Base-by-base conservation (phyloP, 768 basidiomycete species). In the Coprinopsis strossmayeri region DNA sequence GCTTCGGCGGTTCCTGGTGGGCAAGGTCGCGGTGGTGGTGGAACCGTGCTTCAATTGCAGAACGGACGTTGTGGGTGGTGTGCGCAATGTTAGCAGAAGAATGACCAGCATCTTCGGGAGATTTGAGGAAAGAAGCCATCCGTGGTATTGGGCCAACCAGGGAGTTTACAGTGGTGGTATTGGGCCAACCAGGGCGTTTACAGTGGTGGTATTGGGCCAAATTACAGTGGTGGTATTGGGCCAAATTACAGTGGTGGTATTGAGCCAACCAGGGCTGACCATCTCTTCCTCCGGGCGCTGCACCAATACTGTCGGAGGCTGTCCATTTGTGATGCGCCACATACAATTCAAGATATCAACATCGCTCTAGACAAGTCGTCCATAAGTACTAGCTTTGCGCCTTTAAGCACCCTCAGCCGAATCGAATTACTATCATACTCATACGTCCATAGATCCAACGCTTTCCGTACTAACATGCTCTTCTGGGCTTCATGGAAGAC, bases 171-270 rank as follows among this genome's bases (percentile, higher is more conserved):
- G 37, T 35, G 41, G 38, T n/a, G n/a, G n/a, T n/a, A n/a, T n/a
- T n/a, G n/a, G 35, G 50, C 50, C 50, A 30, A 46, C 50, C 50
- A 51, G 50, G 50, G 50, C 43, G 34, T 51, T 34, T 34, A n/a
- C n/a, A n/a, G n/a, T n/a, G n/a, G n/a, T n/a, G n/a, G n/a, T n/a
- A n/a, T n/a, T n/a, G n/a, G n/a, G n/a, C n/a, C n/a, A n/a, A n/a
- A n/a, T 46, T 45, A n/a, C n/a, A n/a, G n/a, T n/a, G n/a, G n/a
- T n/a, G n/a, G n/a, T n/a, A n/a, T n/a, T n/a, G n/a, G n/a, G n/a
- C n/a, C n/a, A n/a, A n/a, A n/a, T 46, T 45, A 51, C 30, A 25
- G 43, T 45, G n/a, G 43, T 46, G 23, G 50, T 46, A 32, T 32
- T 45, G 38, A 26, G 32, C 50, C 50, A 51, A 51, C 50, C 50